Percentiles rank a stretch among this genome's conserved stretches.
phyloP scores from a whole-genome alignment of 805 yeast genomes.

The Teunomyces cretensis region DNA sequence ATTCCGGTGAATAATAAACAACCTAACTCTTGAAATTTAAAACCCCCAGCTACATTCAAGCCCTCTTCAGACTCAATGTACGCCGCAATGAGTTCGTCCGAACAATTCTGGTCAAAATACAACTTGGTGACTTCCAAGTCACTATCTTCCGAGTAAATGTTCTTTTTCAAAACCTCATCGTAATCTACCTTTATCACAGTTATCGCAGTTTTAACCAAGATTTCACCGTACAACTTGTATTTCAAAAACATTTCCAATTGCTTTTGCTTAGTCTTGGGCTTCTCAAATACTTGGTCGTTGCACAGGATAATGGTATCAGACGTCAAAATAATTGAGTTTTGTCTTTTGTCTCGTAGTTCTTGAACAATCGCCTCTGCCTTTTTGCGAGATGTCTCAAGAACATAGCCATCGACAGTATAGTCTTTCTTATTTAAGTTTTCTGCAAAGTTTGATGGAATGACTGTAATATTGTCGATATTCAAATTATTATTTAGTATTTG shows the following conservation, averaged over 20 bases:
- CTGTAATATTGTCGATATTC: conserved; percentile 45
- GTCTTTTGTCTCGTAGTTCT: conserved; percentile 27
- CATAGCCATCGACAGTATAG: conserved; percentile 55
- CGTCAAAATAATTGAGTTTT: conserved; percentile 40
- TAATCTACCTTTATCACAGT: conserved; percentile 19
- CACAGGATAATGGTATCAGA: conserved; percentile 80
- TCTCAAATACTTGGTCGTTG: conserved; percentile 67
- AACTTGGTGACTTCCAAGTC: conserved; percentile 39
- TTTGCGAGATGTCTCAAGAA: conserved; percentile 61
- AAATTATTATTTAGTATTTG: conserved; percentile 63
- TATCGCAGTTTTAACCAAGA: conserved; percentile 37
- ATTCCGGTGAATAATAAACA: conserved; percentile 60
- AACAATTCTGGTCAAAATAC: conserved; percentile 47
- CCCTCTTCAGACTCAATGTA: conserved; percentile 79
- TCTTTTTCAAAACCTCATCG: conserved; percentile 5
- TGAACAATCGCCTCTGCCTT: conserved; percentile 67
- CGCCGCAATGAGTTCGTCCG: conserved; percentile 54
- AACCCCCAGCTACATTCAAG: conserved; percentile 86
- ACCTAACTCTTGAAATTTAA: conserved; percentile 75
- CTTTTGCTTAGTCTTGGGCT: conserved; percentile 50
- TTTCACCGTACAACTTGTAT: conserved; percentile 18
- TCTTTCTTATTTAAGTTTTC: conserved; percentile 67
- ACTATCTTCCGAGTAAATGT: not conserved
- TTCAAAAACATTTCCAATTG: conserved; percentile 30
- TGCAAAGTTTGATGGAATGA: conserved; percentile 67